Evolutionary conservation across 2,329 filamentous ascomycete genomes (phyloP), one percentile per base, ranked within the genome.

Genomic region (Hypoxylon sp.): DNA sequence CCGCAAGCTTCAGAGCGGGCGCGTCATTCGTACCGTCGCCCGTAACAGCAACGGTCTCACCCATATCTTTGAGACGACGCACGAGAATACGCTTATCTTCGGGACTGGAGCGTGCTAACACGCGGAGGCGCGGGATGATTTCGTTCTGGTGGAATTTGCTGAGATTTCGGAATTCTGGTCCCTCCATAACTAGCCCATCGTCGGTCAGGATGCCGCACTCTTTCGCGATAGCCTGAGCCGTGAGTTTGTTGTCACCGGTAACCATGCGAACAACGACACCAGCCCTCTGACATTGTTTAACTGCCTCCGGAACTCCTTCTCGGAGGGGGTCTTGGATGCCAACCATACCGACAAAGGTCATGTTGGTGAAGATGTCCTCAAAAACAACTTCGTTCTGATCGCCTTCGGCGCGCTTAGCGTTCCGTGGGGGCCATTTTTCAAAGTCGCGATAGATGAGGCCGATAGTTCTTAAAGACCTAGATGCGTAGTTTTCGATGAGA

Each of bases 11-110:
- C 50, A 94, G 83, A 51, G 91, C 91, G 24, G 91, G 91, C 3
- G 91, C 91, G 77, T 94, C 91, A 75, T 94, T 94, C 70, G 91
- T 94, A 57, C 91, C 91, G 72, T 94, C 91, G 69, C 91, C 91
- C 28, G 91, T 94, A 10, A 94, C 91, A 46, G 91, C 91, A 53
- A 94, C 91, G 15, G 89, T 93, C 75, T 94, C 90, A 47, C 88
- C 88, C 73, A 88, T 82, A 65, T 89, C 88, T 77, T 91, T 91
- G 64, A 93, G 83, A 56, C 87, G 84, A 74, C 87, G 86, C 30
- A 93, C 91, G 44, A 93, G 80, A 19, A 90, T 87, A 53, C 89
- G 88, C 79, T 93, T 93, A 75, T 93, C 91, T 69, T 92, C 89
- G 6, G 91, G 91, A 62, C 89, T 92, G 2, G 90, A 93, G 57